Conservation (phyloP, 768 basidiomycete species). For the Phylloporus sp. region DNA sequence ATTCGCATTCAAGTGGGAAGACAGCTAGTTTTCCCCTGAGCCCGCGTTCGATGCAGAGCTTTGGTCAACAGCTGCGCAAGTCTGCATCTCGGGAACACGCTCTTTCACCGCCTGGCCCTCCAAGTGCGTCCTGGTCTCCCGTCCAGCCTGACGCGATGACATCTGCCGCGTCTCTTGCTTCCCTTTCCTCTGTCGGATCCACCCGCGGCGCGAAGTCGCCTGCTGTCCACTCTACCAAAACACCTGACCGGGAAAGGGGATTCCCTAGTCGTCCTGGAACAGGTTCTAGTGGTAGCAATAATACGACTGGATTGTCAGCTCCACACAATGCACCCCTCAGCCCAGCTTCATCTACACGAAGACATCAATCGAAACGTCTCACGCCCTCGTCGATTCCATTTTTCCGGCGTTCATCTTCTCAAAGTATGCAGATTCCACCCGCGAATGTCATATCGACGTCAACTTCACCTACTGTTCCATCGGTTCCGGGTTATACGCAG, state of each 20-base stretch:
- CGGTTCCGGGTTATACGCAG: slow-evolving; percentile 40
- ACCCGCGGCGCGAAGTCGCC: slow-evolving; percentile 47
- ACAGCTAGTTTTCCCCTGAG: slow-evolving; percentile 60
- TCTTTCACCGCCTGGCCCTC: slow-evolving; percentile 38
- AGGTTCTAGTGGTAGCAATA: slow-evolving; percentile 72
- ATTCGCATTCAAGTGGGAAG: slow-evolving; percentile 33
- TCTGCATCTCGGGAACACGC: slow-evolving; percentile 65
- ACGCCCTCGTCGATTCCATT: slow-evolving; percentile 94
- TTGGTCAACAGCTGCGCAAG: slow-evolving; percentile 65
- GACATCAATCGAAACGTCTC: slow-evolving; percentile 67
- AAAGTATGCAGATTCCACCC: slow-evolving; percentile 71
- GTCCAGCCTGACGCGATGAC: slow-evolving; percentile 72
- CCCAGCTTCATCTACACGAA: slow-evolving; percentile 65
- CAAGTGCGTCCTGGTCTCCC: slow-evolving; percentile 60
- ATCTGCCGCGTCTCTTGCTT: slow-evolving; percentile 72
- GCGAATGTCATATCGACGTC: slow-evolving; percentile 37
- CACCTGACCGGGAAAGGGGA: slow-evolving; percentile 54
- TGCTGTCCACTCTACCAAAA: slow-evolving; percentile 44
- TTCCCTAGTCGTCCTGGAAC: slow-evolving; percentile 67
- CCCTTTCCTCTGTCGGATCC: slow-evolving; percentile 71
- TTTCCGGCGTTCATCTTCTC: slow-evolving; percentile 88
- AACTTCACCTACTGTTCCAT: slow-evolving; percentile 52
- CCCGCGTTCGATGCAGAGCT: slow-evolving; percentile 58
- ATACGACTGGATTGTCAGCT: slow-evolving; percentile 52
- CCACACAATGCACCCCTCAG: slow-evolving; percentile 62